Conservation (phyloP, 228 moss, liverwort and hornwort species). For the Sphagnum magellanicum region DNA sequence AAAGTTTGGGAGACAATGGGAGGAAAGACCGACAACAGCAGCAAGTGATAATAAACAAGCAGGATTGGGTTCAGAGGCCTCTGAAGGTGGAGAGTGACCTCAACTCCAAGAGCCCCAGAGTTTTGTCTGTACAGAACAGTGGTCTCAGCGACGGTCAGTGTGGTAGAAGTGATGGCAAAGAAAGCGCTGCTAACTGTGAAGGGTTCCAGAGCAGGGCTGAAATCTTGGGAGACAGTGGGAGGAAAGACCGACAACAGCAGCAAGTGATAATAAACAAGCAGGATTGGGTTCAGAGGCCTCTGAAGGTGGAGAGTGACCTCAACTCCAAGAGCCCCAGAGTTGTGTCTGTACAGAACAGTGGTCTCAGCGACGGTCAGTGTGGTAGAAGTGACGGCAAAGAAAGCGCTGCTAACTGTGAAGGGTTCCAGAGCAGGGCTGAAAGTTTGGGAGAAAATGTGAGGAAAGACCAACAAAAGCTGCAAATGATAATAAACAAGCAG, state of each 20-base stretch:
- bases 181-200: no score
- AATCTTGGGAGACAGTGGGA: no score
- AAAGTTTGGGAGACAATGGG: conserved; percentile 14
- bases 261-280: no score
- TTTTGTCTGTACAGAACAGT: conserved; percentile 12
- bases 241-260: no score
- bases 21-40: conserved; percentile 13
- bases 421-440: conserved; percentile 37
- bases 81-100: conserved; percentile 6
- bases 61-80: conserved; percentile 11
- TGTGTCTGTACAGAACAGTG: no score
- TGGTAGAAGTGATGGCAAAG: conserved; percentile 14
- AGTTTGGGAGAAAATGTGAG: conserved; percentile 37
- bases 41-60: conserved; percentile 8
- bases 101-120: conserved; percentile 18
- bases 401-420: conserved; percentile 19
- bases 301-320: no score
- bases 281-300: no score
- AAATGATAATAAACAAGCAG: conserved; percentile 9
- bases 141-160: conserved; percentile 18
- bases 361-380: no score
- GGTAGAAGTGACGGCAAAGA: no score
- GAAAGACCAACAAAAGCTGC: conserved; percentile 28
- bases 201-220: no score
- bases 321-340: no score